Evolutionary conservation across 2,329 filamentous ascomycete species (phyloP).

Genomic region (Neurospora sp.): DNA sequence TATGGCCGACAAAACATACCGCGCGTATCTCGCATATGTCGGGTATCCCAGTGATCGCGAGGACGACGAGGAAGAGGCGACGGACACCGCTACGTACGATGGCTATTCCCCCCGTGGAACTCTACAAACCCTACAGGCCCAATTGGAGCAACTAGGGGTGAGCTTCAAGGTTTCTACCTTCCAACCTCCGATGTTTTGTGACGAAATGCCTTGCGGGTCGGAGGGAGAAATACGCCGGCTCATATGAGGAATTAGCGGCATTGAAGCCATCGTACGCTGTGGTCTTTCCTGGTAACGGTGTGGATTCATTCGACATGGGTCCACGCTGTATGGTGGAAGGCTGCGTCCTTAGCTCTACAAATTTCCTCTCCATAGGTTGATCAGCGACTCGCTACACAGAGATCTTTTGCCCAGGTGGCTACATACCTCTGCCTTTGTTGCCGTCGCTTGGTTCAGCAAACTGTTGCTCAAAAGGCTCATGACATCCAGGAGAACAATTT

Average conservation of each 20-base stretch:
- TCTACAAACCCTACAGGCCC: not conserved
- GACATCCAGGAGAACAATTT: not conserved
- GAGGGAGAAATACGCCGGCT: not conserved
- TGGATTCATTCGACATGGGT: not conserved
- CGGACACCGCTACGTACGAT: too few species aligned
- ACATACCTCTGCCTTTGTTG: not conserved
- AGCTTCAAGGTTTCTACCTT: not conserved
- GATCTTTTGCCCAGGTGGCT: not conserved
- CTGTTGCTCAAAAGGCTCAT: not conserved
- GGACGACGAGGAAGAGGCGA: too few species aligned
- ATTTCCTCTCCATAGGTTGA: too few species aligned
- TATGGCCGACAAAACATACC: fast-evolving
- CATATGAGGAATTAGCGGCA: not conserved
- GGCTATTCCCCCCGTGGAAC: not conserved
- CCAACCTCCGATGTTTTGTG: not conserved
- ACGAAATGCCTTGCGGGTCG: too few species aligned
- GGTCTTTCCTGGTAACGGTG: not conserved
- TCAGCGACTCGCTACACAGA: not conserved
- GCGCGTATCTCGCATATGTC: not conserved
- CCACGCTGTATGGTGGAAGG: too few species aligned
- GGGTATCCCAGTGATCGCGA: too few species aligned
- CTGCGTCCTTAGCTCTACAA: too few species aligned
- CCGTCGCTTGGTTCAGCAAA: not conserved
- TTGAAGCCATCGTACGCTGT: not conserved
- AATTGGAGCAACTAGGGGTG: not conserved